Conservation (phyloP, 148 eudicot species). For the Limonium bicolor region DNA sequence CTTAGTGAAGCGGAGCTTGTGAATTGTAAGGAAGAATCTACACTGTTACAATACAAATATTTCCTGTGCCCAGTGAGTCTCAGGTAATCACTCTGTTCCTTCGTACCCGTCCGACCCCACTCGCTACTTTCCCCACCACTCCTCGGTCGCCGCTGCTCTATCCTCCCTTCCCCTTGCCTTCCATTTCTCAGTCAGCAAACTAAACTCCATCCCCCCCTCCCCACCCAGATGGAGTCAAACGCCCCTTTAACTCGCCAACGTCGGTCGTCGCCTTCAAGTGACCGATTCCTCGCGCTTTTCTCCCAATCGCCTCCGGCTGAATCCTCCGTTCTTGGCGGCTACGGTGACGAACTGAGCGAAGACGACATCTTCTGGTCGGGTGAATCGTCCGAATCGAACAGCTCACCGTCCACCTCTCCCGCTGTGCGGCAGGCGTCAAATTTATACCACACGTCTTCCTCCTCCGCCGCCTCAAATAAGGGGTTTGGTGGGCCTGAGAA, state of each 20-base stretch:
- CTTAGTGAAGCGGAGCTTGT: too few species aligned
- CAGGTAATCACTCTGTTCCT: too few species aligned
- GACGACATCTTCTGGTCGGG: constrained; percentile 25
- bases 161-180: neutral
- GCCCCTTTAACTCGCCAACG: constrained; percentile 8
- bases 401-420: constrained; percentile 6
- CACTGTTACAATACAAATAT: too few species aligned
- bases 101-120: too few species aligned
- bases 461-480: neutral
- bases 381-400: constrained; percentile 6
- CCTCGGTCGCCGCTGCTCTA: too few species aligned
- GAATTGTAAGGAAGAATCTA: too few species aligned
- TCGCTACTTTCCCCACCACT: too few species aligned
- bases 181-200: neutral
- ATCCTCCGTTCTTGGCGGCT: too few species aligned
- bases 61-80: too few species aligned
- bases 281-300: constrained; percentile 14
- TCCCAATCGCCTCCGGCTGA: constrained; percentile 1
- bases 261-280: constrained; percentile 10
- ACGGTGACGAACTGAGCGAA: constrained; percentile 28
- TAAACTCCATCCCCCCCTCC: neutral
- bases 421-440: too few species aligned
- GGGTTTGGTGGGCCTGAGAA: constrained; percentile 9
- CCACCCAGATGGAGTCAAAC: constrained; percentile 6
- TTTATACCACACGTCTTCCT: too few species aligned